These are phyloP conservation scores for Rhizophagus sp. DNA, from an alignment of 192 early-diverging fungal species.

Conservation along the genomic window DNA sequence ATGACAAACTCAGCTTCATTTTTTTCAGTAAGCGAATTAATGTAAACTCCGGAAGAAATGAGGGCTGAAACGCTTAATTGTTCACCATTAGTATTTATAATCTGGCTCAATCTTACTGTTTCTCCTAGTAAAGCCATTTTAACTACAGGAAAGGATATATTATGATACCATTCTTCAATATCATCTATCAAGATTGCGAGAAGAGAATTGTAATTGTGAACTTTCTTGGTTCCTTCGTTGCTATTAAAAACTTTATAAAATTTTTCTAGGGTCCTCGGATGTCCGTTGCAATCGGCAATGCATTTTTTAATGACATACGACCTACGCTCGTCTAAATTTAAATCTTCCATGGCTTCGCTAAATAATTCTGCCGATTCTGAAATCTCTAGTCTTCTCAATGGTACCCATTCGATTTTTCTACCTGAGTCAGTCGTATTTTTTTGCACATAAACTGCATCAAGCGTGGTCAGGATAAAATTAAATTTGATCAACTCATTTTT, in stretches of 20 bases:
- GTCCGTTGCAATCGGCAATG: not conserved
- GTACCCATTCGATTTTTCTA: too few species aligned
- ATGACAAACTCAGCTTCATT: not conserved
- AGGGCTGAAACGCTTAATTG: not conserved
- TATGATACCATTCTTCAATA: not conserved
- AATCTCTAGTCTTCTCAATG: too few species aligned
- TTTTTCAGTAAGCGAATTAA: constrained; percentile 22
- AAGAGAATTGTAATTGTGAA: constrained; percentile 7
- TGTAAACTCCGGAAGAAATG: constrained; percentile 4
- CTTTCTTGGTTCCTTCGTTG: too few species aligned
- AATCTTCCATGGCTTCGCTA: too few species aligned
- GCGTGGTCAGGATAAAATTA: too few species aligned
- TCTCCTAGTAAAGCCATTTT: not conserved
- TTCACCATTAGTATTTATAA: not conserved
- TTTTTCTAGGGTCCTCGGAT: constrained; percentile 8
- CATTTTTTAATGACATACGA: too few species aligned
- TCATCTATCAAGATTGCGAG: too few species aligned
- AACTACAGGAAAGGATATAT: constrained; percentile 3
- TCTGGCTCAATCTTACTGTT: not conserved
- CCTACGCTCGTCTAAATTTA: too few species aligned
- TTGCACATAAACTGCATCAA: too few species aligned
- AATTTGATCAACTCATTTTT: too few species aligned
- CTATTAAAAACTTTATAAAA: not conserved
- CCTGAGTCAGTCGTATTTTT: too few species aligned
- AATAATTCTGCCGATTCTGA: too few species aligned